These are phyloP conservation scores for Vitis labrusca DNA, from an alignment of 164 flowering plant genomes.

Conservation along the genomic window DNA sequence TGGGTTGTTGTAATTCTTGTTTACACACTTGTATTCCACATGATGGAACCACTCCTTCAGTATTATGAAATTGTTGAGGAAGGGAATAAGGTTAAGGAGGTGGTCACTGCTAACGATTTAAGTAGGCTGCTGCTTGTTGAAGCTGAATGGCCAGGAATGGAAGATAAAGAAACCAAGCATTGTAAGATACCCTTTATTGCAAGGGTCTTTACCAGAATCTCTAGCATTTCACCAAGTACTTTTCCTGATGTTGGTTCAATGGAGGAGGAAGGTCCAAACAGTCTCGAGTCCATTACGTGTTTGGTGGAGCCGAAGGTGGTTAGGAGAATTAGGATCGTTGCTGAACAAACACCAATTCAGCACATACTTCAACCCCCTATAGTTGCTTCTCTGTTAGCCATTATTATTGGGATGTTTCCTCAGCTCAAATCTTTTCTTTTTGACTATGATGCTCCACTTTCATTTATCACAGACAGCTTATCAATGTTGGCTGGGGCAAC, in stretches of 20 bases:
- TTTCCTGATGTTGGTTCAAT: conserved; percentile 39
- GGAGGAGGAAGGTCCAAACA: conserved; percentile 20
- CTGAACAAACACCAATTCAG: conserved; percentile 51
- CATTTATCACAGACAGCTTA: conserved; percentile 59
- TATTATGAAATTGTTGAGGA: conserved; percentile 44
- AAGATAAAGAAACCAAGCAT: conserved; percentile 58
- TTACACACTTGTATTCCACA: conserved; percentile 73
- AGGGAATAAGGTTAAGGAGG: conserved; percentile 20
- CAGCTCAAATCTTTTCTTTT: conserved; percentile 40
- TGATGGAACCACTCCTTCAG: conserved; percentile 80
- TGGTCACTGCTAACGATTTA: conserved; percentile 1
- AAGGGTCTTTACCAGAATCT: conserved; percentile 39
- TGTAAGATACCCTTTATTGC: conserved; percentile 66
- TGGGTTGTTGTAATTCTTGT: conserved; percentile 71
- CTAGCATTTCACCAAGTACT: conserved; percentile 27
- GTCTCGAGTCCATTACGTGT: conserved; percentile 49
- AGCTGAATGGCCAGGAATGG: conserved; percentile 72
- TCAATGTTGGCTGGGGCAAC: conserved; percentile 61
- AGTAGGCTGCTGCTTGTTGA: conserved; percentile 61
- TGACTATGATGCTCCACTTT: conserved; percentile 52
- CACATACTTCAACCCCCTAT: conserved; percentile 76
- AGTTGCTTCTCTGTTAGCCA: conserved; percentile 59
- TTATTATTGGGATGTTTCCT: conserved; percentile 54
- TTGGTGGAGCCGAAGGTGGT: conserved; percentile 62
- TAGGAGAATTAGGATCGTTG: conserved; percentile 53